Evolutionary conservation across 352 stramenopile genomes (phyloP).

Genomic region (Phytophthora crassamura): DNA sequence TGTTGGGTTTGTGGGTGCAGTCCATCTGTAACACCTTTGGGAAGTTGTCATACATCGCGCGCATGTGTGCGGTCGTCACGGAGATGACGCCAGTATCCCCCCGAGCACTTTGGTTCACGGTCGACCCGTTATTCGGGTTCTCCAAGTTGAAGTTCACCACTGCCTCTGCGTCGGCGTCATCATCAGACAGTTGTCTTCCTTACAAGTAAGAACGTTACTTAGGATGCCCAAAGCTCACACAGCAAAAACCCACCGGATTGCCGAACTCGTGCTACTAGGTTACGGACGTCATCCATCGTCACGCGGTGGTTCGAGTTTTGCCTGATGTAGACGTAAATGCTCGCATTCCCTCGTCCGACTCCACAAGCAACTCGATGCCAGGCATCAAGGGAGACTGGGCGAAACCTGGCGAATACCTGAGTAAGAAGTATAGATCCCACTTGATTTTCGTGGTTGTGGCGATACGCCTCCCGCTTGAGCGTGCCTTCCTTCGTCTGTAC

Average conservation of each 20-base stretch:
- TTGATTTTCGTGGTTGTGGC: too few relatives aligned
- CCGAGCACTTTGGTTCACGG: neutral
- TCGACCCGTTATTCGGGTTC: neutral
- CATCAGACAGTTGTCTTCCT: neutral
- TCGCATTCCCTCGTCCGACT: neutral
- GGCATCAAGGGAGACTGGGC: too few relatives aligned
- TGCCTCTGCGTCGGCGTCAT: neutral
- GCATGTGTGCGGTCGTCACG: neutral
- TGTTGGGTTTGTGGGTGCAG: slow-evolving; percentile 3
- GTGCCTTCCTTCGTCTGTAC: too few relatives aligned
- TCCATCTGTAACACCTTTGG: neutral
- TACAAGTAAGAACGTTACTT: neutral
- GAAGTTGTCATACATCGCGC: neutral
- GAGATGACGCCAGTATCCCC: too few relatives aligned
- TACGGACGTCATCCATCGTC: neutral
- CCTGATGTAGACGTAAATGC: neutral
- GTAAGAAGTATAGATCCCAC: too few relatives aligned
- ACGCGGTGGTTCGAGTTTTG: neutral
- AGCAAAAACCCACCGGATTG: too few relatives aligned
- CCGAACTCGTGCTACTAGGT: neutral
- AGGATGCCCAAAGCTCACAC: neutral
- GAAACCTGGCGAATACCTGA: too few relatives aligned
- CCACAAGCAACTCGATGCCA: neutral
- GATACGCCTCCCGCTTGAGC: too few relatives aligned
- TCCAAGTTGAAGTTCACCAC: neutral